Conservation (phyloP, 305 asterid species). For the Coffea humblotiana region DNA sequence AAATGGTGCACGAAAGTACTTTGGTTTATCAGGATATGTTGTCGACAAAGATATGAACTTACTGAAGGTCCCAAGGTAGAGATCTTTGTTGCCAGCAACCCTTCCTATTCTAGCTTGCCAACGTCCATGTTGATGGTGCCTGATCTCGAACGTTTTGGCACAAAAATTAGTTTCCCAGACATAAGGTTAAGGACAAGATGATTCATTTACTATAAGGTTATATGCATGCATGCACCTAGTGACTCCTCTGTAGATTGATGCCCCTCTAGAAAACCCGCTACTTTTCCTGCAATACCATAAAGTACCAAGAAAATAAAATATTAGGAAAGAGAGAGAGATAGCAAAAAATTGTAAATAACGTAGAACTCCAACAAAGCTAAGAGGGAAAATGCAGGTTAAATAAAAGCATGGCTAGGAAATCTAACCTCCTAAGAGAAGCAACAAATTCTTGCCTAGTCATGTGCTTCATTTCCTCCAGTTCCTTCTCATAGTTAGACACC, state of each 20-base stretch:
- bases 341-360: too few species aligned
- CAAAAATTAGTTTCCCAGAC: background rate
- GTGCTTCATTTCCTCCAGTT: constrained; percentile 74
- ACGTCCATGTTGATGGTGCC: constrained; percentile 55
- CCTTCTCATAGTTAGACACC: constrained; percentile 69
- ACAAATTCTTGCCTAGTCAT: constrained; percentile 96
- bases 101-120: constrained; percentile 57
- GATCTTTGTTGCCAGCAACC: constrained; percentile 53
- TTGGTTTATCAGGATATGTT: background rate
- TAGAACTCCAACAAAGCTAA: background rate
- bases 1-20: background rate
- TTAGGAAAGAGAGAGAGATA: background rate
- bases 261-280: constrained; percentile 54
- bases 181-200: too few species aligned
- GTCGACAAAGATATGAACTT: background rate
- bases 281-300: constrained; percentile 30
- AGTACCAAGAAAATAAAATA: background rate
- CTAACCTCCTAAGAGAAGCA: constrained; percentile 86
- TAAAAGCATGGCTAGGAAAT: background rate
- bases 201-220: too few species aligned
- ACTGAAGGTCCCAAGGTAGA: constrained; percentile 47
- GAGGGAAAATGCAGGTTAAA: background rate
- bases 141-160: constrained; percentile 6
- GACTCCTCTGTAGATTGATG: constrained; percentile 48
- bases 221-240: constrained; percentile 30